Evolutionary conservation across 768 basidiomycete genomes (phyloP).

Genomic region (Tylopilus sp.): DNA sequence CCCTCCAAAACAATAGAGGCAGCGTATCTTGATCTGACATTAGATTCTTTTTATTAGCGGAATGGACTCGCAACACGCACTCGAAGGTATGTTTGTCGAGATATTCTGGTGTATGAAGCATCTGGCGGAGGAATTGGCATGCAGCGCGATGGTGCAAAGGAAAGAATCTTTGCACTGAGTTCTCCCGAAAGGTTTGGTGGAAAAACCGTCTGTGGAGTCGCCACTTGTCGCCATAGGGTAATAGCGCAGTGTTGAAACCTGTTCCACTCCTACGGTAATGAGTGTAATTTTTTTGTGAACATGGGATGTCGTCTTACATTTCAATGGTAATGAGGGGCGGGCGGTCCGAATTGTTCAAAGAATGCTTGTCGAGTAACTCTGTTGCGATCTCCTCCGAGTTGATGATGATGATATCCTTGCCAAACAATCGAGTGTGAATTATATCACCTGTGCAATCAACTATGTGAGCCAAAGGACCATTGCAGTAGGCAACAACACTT

Average conservation of each 20-base stretch:
- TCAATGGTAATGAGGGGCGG: conserved; percentile 29
- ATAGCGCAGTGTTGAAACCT: conserved; percentile 9
- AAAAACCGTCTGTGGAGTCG: conserved; percentile 19
- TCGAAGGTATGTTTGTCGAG: background rate
- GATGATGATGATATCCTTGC: conserved; percentile 40
- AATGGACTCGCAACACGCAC: conserved; percentile 27
- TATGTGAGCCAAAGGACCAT: conserved; percentile 11
- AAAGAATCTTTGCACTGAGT: conserved; percentile 18
- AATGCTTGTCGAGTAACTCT: conserved; percentile 34
- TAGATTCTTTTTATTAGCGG: background rate
- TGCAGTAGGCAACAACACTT: too few species aligned
- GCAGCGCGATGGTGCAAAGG: conserved; percentile 26
- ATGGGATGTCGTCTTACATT: background rate
- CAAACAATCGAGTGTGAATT: conserved; percentile 35
- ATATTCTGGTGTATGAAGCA: conserved; percentile 30
- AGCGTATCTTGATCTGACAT: conserved; percentile 2
- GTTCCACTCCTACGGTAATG: conserved; percentile 5
- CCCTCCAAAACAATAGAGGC: conserved; percentile 3
- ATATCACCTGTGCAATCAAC: conserved; percentile 33
- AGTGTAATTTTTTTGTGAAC: background rate
- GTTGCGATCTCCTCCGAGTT: conserved; percentile 4
- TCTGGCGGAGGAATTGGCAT: conserved; percentile 27
- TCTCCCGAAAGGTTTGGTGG: conserved; percentile 16
- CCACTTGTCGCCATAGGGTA: background rate
- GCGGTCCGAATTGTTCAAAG: conserved; percentile 46